Base-by-base conservation (phyloP, 1,139 yeast genomes). In the Candida sanyaensis region DNA sequence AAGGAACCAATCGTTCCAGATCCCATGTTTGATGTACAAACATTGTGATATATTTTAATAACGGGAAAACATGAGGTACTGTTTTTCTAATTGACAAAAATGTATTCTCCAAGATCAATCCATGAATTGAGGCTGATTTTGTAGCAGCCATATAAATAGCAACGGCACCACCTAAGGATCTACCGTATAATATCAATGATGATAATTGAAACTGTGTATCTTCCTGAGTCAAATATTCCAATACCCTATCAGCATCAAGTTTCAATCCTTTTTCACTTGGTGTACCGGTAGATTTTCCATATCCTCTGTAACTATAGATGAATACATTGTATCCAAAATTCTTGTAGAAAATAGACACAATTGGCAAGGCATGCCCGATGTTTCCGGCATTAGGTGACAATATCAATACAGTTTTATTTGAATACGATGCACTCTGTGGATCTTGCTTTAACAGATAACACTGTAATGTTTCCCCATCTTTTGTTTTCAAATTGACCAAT, bases 381-480 rank as follows among this genome's bases (percentile, higher is more conserved):
- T 95, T 93, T 4, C 99, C 99, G 2, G 98, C 99, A 67, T 93
- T 93, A 3, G 99, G 99, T 39, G 91, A 86, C 48, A 91, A 75
- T 30, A 93, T 77, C 42, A 95, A 62, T 7, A 93, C 77, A 0
- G 99, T 92, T 53, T 86, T 86, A 55, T 81, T 77, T 31, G 74
- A 64, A 50, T 85, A 83, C 9, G 60, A 54, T 0, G 73, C 59
- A 5, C 68, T 58, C 11, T 60, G 60, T 3, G 64, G 56, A 56
- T 83, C 81, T 41, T 84, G 88, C 46, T 73, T 73, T 53, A 75
- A 60, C 62, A 66, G 68, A 52, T 66, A 76, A 52, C 79, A 71
- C 47, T 76, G 80, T 38, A 76, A 60, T 0, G 60, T 60, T 47
- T 72, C 78, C 1, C 87, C 88, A 60, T 93, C 99, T 3, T 69